Base-by-base conservation (phyloP, 257 asterid genomes). In the Gynochthodes officinalis region DNA sequence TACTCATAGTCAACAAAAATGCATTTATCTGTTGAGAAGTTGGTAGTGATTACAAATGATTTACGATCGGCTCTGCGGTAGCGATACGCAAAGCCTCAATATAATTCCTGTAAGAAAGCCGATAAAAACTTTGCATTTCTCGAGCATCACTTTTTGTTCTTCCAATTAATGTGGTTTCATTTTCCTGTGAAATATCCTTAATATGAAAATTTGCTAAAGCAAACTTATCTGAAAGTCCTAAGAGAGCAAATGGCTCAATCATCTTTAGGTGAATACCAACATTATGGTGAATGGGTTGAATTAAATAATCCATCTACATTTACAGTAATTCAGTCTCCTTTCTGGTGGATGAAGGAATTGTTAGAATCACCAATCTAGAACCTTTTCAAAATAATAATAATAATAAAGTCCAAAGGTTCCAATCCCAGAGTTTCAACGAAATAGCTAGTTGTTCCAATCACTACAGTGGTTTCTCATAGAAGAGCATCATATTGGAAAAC, bases 101-200 rank as follows among this genome's bases (percentile, higher is more conserved):
- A 77, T 94, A 94, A 75, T 91, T 91, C 83, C 86, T 81, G 85
- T 91, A 89, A 84, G 91, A 94, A 70, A 66, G 95, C 88, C 86
- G 97, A 80, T 94, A 94, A 84, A 91, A 94, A 76, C 80, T 91
- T 85, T 88, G 96, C 99, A 94, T 94, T 84, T 89, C 99, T 60
- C 99, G 92, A 54, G 98, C 96, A 87, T 94, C 99, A 64, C 97
- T 88, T 77, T 88, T 95, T 76, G 84, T 88, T 81, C 86, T 85
- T 71, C 89, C 95, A n/a, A 84, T 73, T 54, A 86, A 63, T 33
- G 97, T 94, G 7, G 96, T 84, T 32, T 84, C 91, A 72, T 94
- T 86, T 89, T 94, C 97, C 99, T 94, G 80, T 63, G 59, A 67
- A 71, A 57, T 48, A 33, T 32, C n/a, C 52, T n/a, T 52, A 6